Conservation (phyloP, 371 early-diverging fungal species). For the Mortierella sp. region DNA sequence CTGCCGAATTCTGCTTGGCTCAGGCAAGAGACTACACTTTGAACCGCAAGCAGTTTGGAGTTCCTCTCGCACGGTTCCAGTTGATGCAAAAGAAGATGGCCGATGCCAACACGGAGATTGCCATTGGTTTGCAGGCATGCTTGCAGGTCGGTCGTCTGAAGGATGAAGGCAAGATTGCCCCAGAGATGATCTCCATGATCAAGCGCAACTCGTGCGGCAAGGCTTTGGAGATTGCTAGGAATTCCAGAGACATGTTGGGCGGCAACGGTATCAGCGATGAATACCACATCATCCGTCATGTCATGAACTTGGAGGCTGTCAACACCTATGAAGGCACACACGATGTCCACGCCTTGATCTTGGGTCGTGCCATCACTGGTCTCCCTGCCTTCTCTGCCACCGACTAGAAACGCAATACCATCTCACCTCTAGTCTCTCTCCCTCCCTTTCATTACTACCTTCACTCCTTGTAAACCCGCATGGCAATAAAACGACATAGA, state of each 20-base stretch:
- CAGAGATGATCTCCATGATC: slow-evolving; percentile 97
- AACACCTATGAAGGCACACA: slow-evolving; percentile 98
- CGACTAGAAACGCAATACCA: slow-evolving; percentile 16
- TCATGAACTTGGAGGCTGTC: slow-evolving; percentile 95
- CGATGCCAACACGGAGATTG: slow-evolving; percentile 94
- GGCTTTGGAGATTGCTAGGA: slow-evolving; percentile 92
- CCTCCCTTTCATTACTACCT: background rate
- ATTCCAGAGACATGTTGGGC: slow-evolving; percentile 88
- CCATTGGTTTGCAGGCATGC: slow-evolving; percentile 90
- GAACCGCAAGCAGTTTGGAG: slow-evolving; percentile 92
- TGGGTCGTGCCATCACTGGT: slow-evolving; percentile 97
- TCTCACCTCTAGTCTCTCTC: background rate
- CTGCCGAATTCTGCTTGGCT: slow-evolving; percentile 93
- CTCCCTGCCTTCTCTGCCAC: slow-evolving; percentile 80
- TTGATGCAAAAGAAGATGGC: slow-evolving; percentile 97
- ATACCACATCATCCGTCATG: slow-evolving; percentile 96
- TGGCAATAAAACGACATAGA: too few relatives aligned
- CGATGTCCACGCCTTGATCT: slow-evolving; percentile 94
- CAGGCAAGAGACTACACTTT: slow-evolving; percentile 93
- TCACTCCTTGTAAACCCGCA: background rate
- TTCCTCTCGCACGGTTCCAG: slow-evolving; percentile 95
- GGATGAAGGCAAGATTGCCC: slow-evolving; percentile 86
- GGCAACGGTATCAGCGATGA: slow-evolving; percentile 98
- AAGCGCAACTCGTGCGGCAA: slow-evolving; percentile 98
- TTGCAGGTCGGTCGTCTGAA: slow-evolving; percentile 95